Evolutionary conservation across 352 stramenopile genomes (phyloP).

Genomic region (Elongisporangium senticosum): DNA sequence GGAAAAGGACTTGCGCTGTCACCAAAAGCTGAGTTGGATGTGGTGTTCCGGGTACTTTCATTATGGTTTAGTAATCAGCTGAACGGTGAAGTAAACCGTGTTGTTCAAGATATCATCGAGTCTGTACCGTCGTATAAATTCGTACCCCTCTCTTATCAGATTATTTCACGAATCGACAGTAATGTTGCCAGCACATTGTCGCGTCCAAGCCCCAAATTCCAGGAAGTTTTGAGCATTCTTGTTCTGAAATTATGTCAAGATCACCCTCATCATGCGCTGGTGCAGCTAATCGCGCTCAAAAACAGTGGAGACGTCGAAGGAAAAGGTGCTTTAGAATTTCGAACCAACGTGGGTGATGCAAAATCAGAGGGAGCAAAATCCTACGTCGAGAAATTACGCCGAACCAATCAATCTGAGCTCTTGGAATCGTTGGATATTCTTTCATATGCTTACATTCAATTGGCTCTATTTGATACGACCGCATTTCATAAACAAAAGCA

Average conservation of each 20-base stretch:
- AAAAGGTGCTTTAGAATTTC: constrained; percentile 71
- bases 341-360: constrained; percentile 71
- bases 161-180: constrained; percentile 93
- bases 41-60: constrained; percentile 90
- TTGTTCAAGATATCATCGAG: constrained; percentile 81
- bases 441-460: constrained; percentile 67
- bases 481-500: constrained; percentile 67
- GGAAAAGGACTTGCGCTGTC: constrained; percentile 55
- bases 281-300: constrained; percentile 93
- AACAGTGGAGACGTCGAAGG: constrained; percentile 90
- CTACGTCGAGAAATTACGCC: constrained; percentile 55
- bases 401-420: constrained; percentile 45
- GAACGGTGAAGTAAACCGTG: constrained; percentile 63
- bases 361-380: constrained; percentile 62
- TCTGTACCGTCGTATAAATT: constrained; percentile 95
- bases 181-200: constrained; percentile 8
- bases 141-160: constrained; percentile 96
- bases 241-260: constrained; percentile 91
- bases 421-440: constrained; percentile 75
- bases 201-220: constrained; percentile 41
- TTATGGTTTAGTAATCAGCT: constrained; percentile 93
- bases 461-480: constrained; percentile 76
- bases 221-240: constrained; percentile 82
- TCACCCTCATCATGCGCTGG: constrained; percentile 95
- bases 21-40: constrained; percentile 72